Evolutionary conservation across 306 rosid genomes (phyloP).

Genomic region (Nissolia schottii): DNA sequence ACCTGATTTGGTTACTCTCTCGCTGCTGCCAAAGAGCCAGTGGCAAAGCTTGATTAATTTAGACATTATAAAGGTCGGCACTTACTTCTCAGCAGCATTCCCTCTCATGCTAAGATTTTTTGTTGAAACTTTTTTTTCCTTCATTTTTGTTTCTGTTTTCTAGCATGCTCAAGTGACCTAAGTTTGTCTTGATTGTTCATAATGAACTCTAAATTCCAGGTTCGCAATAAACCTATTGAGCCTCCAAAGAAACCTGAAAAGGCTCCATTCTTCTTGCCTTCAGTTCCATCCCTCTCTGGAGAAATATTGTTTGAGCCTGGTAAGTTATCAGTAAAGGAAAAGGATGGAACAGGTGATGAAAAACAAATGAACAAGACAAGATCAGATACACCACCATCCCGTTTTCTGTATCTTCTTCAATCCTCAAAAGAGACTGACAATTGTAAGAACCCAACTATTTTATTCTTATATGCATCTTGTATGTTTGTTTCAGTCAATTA

Average conservation of each 20-base stretch:
- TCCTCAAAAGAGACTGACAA: constrained; percentile 47
- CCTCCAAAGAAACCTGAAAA: constrained; percentile 95
- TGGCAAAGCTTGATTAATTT: constrained; percentile 95
- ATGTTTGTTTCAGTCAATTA: neutral
- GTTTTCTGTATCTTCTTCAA: constrained; percentile 60
- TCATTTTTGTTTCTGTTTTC: neutral
- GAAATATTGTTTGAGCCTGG: constrained; percentile 77
- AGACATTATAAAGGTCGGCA: constrained; percentile 81
- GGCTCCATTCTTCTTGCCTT: constrained; percentile 94
- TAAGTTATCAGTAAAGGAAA: constrained; percentile 41
- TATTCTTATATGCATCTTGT: constrained; percentile 2
- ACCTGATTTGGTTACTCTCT: constrained; percentile 79
- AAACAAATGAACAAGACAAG: constrained; percentile 30
- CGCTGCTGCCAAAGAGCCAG: constrained; percentile 86
- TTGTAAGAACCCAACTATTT: constrained; percentile 44
- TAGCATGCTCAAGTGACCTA: constrained; percentile 2
- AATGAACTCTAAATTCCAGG: constrained; percentile 42
- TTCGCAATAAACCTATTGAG: constrained; percentile 85
- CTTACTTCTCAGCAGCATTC: constrained; percentile 23
- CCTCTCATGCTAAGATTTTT: constrained; percentile 24
- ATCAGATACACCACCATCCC: constrained; percentile 38
- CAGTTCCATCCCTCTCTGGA: constrained; percentile 80
- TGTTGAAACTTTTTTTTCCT: neutral
- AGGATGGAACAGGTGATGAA: constrained; percentile 21
- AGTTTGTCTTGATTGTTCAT: constrained; percentile 21